These are phyloP conservation scores for Arabidopsis arenosa DNA, from an alignment of 345 rosid genomes.

Conservation along the genomic window DNA sequence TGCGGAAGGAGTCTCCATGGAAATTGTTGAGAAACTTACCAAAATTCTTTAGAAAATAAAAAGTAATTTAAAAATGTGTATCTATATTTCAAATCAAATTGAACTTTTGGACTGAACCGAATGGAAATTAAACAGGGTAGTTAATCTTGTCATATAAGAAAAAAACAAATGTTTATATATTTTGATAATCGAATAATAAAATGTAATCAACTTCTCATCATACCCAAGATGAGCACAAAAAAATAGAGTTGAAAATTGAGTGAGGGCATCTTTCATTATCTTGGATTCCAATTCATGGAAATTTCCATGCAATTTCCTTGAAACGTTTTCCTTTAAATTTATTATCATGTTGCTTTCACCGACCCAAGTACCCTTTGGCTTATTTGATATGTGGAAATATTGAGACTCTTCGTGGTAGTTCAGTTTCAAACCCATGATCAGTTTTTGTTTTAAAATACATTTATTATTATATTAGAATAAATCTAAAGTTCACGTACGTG, in stretches of 20 bases:
- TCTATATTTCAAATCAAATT: not conserved
- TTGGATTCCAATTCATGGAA: constrained; percentile 40
- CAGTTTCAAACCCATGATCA: not conserved
- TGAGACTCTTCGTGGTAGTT: constrained; percentile 9
- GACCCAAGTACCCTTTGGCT: constrained; percentile 26
- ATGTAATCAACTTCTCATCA: constrained; percentile 15
- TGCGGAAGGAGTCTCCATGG: constrained; percentile 26
- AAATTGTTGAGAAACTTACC: constrained; percentile 43
- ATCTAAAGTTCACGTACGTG: not conserved
- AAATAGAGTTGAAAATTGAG: constrained; percentile 23
- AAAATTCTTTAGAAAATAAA: constrained; percentile 12
- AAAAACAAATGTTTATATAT: not conserved
- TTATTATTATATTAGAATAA: not conserved
- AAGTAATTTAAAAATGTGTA: too few species aligned
- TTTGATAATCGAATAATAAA: not conserved
- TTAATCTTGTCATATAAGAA: not conserved
- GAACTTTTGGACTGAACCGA: not conserved
- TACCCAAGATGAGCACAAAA: not conserved
- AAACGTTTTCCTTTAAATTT: constrained; percentile 13
- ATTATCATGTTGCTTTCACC: constrained; percentile 31
- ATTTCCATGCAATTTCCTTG: constrained; percentile 40
- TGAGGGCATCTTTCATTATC: constrained; percentile 16
- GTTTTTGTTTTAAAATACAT: not conserved
- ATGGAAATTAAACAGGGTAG: not conserved
- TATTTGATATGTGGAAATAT: constrained; percentile 18